phyloP scores from a whole-genome alignment of 2,329 filamentous ascomycete species.

The Decorospora gaudefroyi region DNA sequence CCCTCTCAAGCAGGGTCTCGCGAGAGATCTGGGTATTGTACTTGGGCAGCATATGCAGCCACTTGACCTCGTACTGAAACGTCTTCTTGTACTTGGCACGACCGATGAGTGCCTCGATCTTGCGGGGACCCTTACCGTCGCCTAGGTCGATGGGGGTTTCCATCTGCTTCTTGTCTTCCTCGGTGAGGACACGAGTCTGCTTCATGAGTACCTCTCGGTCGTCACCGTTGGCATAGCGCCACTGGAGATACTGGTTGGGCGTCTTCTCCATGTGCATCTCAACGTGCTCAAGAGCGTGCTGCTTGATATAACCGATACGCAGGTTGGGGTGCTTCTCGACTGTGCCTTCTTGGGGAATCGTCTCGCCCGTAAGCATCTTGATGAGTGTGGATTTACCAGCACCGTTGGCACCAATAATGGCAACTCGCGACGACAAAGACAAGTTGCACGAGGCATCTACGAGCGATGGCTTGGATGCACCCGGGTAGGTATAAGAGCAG shows the following conservation, averaged over 20 bases:
- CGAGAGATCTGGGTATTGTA: slow-evolving; percentile 90
- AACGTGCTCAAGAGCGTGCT: slow-evolving; percentile 97
- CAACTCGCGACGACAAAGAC: slow-evolving; percentile 85
- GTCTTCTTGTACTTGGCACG: slow-evolving; percentile 99
- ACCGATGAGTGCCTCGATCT: slow-evolving; percentile 88
- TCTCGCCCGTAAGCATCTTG: slow-evolving; percentile 93
- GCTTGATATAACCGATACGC: slow-evolving; percentile 99
- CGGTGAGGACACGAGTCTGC: slow-evolving; percentile 88
- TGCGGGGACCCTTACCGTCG: slow-evolving; percentile 76
- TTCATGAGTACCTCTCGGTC: slow-evolving; percentile 97
- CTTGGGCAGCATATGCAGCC: slow-evolving; percentile 86
- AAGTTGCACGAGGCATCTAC: slow-evolving; percentile 85
- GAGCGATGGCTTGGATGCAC: slow-evolving; percentile 83
- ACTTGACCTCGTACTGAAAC: slow-evolving; percentile 98
- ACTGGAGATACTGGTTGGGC: slow-evolving; percentile 97
- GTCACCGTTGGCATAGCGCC: slow-evolving; percentile 96
- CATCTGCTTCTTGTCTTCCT: slow-evolving; percentile 86
- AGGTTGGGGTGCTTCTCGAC: slow-evolving; percentile 99
- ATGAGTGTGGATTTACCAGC: slow-evolving; percentile 98
- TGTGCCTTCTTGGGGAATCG: slow-evolving; percentile 77
- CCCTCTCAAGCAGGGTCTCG: slow-evolving; percentile 82
- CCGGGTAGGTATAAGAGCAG: slow-evolving; percentile 92
- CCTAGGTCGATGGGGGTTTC: slow-evolving; percentile 84
- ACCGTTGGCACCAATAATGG: slow-evolving; percentile 96
- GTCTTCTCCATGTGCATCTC: slow-evolving; percentile 99